These are phyloP conservation scores for Saksenaea vasiformis DNA, from an alignment of 371 early-diverging fungal genomes.

Conservation along the genomic window DNA sequence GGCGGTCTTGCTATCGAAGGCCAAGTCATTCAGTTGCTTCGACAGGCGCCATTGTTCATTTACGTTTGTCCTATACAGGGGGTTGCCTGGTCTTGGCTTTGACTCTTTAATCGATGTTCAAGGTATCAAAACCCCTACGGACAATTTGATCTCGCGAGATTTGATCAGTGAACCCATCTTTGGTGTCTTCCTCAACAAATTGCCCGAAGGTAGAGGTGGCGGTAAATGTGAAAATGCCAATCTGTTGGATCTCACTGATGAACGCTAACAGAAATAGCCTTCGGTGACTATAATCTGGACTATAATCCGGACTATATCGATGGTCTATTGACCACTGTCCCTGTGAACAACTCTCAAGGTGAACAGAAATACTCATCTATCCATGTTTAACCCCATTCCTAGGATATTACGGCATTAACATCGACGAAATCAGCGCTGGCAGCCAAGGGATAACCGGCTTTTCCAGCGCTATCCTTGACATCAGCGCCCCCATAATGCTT, in stretches of 20 bases:
- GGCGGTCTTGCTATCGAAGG: constrained; percentile 40
- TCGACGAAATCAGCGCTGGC: not conserved
- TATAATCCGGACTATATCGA: constrained; percentile 31
- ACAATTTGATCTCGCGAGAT: constrained; percentile 43
- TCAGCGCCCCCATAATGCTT: constrained; percentile 27
- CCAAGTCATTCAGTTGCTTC: constrained; percentile 41
- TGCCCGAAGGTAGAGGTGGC: constrained; percentile 47
- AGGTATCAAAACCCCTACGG: constrained; percentile 39
- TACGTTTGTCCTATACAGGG: constrained; percentile 39
- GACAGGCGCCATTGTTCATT: constrained; percentile 29
- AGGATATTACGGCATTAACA: constrained; percentile 18
- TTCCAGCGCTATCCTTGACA: constrained; percentile 29
- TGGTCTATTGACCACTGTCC: constrained; percentile 44
- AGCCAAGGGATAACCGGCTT: constrained; percentile 1
- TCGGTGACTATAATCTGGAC: constrained; percentile 52
- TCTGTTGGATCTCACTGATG: not conserved
- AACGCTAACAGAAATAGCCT: constrained; percentile 24
- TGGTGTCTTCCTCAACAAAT: constrained; percentile 45
- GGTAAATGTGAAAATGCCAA: constrained; percentile 9
- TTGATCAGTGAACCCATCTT: constrained; percentile 40
- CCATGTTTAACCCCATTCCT: not conserved
- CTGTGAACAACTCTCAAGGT: constrained; percentile 31
- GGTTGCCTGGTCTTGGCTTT: constrained; percentile 44
- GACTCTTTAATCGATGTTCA: constrained; percentile 35
- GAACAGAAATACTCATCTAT: not conserved